Base-by-base conservation (phyloP, 371 early-diverging fungal species). In the Mucor plumbeus region DNA sequence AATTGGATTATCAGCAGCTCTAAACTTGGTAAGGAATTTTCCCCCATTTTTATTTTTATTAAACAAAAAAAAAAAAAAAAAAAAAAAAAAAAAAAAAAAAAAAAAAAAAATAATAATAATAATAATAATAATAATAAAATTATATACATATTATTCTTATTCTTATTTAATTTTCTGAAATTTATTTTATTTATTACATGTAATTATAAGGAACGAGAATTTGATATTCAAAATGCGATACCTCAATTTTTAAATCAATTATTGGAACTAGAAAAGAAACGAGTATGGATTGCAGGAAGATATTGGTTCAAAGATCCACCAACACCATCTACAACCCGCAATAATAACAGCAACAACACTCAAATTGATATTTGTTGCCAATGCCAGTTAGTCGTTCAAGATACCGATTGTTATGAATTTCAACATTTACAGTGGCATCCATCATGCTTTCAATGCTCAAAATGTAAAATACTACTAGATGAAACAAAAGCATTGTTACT, bases 1-100 rank as follows among this genome's bases (percentile, higher is more conserved):
- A 7, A 84, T 92, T 34, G 96, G 96, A 11, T 78, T 99, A 31
- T 89, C 87, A 31, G 92, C 95, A 10, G 92, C 97, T 0, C 76
- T 98, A 39, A 87, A 86, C 71, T 85, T 96, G 81, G 95, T 95
- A 84, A 74, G 67, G 43, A 61, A 50, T 59, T 31, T 26, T 59
- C 41, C 14, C 59, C 26, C 41, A 48, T 39, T 63, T 64, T 10
- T 34, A 9, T 17, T 17, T 6, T 48, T 1, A 6, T 48, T 7
- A 50, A 11, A 26, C 7, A 50, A 21, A 11, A 21, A 50, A 26
- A 26, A 15, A 17, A 47, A 61, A 47, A 26, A 7, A 50, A 5
- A 50, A 21, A 13, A 50, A 44, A 44, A n/a, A n/a, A n/a, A 50
- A 21, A 11, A 21, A 50, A 26, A 26, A 15, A 17, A 47, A 61